Percentiles rank a stretch among this genome's conserved stretches.
These are phyloP conservation scores for Corylus heterophylla DNA, from an alignment of 306 rosid species.

Conservation along the genomic window DNA sequence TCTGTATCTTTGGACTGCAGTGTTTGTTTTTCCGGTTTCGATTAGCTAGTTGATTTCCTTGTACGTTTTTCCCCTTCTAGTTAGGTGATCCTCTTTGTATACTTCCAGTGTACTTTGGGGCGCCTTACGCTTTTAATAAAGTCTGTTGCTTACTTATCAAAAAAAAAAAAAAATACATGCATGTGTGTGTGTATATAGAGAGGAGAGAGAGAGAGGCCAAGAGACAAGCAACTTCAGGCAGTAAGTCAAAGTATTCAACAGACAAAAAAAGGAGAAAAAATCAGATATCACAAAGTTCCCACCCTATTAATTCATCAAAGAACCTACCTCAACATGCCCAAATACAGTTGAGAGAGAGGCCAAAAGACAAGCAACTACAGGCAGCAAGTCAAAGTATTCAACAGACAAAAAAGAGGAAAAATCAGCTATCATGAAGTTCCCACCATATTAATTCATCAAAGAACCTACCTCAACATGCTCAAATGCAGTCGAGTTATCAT, in stretches of 20 bases:
- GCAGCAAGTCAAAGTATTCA: background rate
- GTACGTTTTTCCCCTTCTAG: too few relatives aligned
- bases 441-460: constrained; percentile 20
- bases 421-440: constrained; percentile 6
- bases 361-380: background rate
- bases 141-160: too few relatives aligned
- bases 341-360: constrained; percentile 31
- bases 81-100: too few relatives aligned
- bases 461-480: constrained; percentile 72
- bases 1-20: too few relatives aligned
- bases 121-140: too few relatives aligned
- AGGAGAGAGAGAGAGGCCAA: background rate
- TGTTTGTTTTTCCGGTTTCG: too few relatives aligned
- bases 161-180: too few relatives aligned
- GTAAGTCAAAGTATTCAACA: background rate
- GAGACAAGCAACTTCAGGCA: constrained; percentile 5
- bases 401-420: constrained; percentile 8
- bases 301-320: constrained; percentile 21
- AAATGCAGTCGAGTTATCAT: constrained; percentile 43
- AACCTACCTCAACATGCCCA: constrained; percentile 71
- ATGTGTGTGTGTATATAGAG: background rate
- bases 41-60: too few relatives aligned
- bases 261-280: constrained; percentile 13
- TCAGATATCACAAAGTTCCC: constrained; percentile 4
- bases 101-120: too few relatives aligned